These are phyloP conservation scores for Aeschynomene evenia DNA, from an alignment of 306 rosid genomes.

Conservation along the genomic window DNA sequence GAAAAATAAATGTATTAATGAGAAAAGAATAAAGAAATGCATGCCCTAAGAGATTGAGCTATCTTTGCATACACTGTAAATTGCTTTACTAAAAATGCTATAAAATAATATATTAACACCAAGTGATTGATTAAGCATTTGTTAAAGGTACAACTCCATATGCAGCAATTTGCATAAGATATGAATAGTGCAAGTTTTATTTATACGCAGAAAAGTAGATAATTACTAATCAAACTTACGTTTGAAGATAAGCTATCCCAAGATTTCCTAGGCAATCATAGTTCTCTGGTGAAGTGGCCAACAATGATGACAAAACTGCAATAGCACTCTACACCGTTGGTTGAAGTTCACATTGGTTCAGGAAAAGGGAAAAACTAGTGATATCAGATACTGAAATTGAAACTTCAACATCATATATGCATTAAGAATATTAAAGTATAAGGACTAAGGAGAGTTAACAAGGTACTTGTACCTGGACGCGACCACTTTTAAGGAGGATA, in stretches of 20 bases:
- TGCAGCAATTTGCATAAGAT: neutral
- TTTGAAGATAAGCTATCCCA: constrained; percentile 90
- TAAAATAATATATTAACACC: neutral
- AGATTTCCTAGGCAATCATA: constrained; percentile 91
- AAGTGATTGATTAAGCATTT: constrained; percentile 5
- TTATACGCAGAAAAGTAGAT: neutral
- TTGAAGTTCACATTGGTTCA: constrained; percentile 33
- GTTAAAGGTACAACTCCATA: neutral
- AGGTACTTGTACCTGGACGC: constrained; percentile 59
- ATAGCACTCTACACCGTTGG: constrained; percentile 68
- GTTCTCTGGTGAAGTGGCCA: constrained; percentile 70
- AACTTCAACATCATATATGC: constrained; percentile 21
- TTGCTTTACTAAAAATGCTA: constrained; percentile 1
- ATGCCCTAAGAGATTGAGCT: neutral
- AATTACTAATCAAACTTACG: constrained; percentile 42
- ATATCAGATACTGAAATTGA: constrained; percentile 15
- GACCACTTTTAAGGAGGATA: constrained; percentile 81
- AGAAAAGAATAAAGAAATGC: neutral
- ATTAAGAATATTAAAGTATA: constrained; percentile 15
- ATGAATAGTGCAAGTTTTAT: neutral
- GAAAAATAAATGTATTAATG: neutral
- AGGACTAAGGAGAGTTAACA: constrained; percentile 6
- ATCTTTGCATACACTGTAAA: neutral
- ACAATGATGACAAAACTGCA: constrained; percentile 73
- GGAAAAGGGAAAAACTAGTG: constrained; percentile 14